Conservation (phyloP, 352 stramenopile genomes). For the Aphanomyces astaci region DNA sequence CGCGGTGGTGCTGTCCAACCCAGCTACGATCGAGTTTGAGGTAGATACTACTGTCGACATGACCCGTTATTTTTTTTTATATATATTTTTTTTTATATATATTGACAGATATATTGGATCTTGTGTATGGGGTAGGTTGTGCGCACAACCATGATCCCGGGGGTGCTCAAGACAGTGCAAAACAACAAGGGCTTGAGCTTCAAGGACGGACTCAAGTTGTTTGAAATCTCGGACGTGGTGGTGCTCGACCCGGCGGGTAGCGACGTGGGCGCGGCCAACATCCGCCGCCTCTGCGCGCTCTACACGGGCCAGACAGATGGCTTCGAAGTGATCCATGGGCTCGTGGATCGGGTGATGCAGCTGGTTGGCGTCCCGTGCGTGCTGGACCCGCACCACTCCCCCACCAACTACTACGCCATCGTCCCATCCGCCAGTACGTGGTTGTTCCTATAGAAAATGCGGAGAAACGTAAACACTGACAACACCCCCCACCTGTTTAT, state of each 20-base stretch:
- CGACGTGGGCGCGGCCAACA: constrained; percentile 94
- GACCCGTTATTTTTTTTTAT: too few relatives aligned
- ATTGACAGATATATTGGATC: too few relatives aligned
- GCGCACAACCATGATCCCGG: constrained; percentile 96
- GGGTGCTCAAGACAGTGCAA: constrained; percentile 97
- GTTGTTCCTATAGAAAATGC: too few relatives aligned
- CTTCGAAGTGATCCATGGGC: constrained; percentile 99
- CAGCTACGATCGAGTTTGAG: constrained; percentile 98
- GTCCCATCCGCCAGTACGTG: constrained; percentile 16
- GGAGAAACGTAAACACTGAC: too few relatives aligned
- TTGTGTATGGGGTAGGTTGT: constrained; percentile 57
- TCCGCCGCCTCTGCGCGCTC: constrained; percentile 90
- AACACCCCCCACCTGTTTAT: constrained; percentile 29
- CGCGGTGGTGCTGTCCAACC: constrained; percentile 96
- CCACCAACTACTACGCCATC: constrained; percentile 53
- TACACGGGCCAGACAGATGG: constrained; percentile 96
- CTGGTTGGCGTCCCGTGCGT: constrained; percentile 88
- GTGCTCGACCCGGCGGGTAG: constrained; percentile 87
- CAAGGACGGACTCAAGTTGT: constrained; percentile 97
- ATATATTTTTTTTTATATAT: too few relatives aligned
- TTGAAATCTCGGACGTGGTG: constrained; percentile 99
- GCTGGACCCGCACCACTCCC: constrained; percentile 53
- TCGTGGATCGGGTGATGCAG: constrained; percentile 98
- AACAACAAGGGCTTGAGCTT: constrained; percentile 97
- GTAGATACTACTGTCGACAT: too few relatives aligned